A percentile compares a stretch with the other conserved stretches of the same genome.
phyloP scores from a whole-genome alignment of 257 asterid genomes.

The Ehretia macrophylla region DNA sequence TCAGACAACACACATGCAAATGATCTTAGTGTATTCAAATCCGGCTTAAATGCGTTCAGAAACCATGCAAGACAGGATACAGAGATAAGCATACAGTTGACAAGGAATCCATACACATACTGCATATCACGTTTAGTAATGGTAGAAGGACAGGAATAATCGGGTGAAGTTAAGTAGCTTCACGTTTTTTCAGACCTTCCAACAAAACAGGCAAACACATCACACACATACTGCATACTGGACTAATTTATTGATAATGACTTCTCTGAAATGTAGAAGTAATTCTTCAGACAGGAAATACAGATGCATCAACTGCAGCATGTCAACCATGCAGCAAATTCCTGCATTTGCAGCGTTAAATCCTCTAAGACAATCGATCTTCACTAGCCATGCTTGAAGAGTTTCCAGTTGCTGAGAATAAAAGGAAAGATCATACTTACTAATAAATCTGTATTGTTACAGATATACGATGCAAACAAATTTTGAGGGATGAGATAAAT shows the following conservation, averaged over 20 bases:
- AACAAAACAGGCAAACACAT: neutral
- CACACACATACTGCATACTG: neutral
- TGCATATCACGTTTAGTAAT: too few relatives aligned
- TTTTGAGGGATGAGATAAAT: slow-evolving; percentile 19
- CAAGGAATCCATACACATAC: too few relatives aligned
- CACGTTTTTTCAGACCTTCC: neutral
- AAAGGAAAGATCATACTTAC: slow-evolving; percentile 23
- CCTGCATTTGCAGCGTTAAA: neutral
- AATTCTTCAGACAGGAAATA: neutral
- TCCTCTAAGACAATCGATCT: neutral
- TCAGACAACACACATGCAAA: too few relatives aligned
- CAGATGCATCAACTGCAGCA: neutral
- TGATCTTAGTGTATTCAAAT: too few relatives aligned
- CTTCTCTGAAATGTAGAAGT: neutral
- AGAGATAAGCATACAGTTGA: too few relatives aligned
- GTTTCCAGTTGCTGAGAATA: slow-evolving; percentile 36
- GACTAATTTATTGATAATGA: neutral
- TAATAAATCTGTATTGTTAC: slow-evolving; percentile 21
- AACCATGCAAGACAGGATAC: too few relatives aligned
- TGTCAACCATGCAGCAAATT: neutral
- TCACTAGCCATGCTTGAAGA: slow-evolving; percentile 17
- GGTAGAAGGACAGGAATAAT: neutral
- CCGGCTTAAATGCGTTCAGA: too few relatives aligned
- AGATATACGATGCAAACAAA: slow-evolving; percentile 2
- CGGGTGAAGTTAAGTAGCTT: slow-evolving; percentile 1